phyloP scores from a whole-genome alignment of 139 green algal species.

The Haematococcus lacustris region DNA sequence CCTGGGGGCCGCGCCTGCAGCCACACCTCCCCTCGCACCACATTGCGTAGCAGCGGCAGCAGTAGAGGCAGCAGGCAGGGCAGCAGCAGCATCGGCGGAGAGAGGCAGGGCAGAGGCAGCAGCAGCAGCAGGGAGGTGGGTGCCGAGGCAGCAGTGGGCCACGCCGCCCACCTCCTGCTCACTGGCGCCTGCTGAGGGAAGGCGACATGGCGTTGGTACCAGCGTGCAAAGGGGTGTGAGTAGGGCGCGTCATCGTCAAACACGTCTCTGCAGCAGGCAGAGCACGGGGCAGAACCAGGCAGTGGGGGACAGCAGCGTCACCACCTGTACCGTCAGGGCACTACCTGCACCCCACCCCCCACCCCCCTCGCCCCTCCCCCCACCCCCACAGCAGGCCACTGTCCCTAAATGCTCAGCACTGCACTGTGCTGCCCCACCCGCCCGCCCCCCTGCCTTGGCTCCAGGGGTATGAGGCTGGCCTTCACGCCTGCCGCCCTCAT shows the following conservation, averaged over 20 bases:
- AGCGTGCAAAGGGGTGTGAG: slow-evolving; percentile 6
- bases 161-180: too few species aligned
- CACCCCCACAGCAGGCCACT: too few species aligned
- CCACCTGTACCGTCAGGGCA: neutral
- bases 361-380: neutral
- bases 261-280: neutral
- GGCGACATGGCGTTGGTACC: too few species aligned
- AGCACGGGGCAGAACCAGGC: neutral
- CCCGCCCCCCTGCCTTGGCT: too few species aligned
- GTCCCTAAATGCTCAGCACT: too few species aligned
- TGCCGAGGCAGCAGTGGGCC: too few species aligned
- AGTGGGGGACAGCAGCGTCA: neutral
- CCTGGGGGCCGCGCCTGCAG: slow-evolving; percentile 18
- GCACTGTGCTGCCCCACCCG: too few species aligned
- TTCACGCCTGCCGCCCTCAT: slow-evolving; percentile 12
- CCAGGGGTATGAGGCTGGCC: slow-evolving; percentile 13
- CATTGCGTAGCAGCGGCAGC: neutral
- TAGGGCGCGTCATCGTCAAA: neutral
- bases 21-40: neutral
- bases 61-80: too few species aligned
- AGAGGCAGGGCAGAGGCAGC: too few species aligned
- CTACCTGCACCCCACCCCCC: neutral
- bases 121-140: too few species aligned
- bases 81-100: too few species aligned
- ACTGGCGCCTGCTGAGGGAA: too few species aligned